These are phyloP conservation scores for Fusarium chaquense DNA, from an alignment of 2,329 filamentous ascomycete genomes.

Conservation along the genomic window DNA sequence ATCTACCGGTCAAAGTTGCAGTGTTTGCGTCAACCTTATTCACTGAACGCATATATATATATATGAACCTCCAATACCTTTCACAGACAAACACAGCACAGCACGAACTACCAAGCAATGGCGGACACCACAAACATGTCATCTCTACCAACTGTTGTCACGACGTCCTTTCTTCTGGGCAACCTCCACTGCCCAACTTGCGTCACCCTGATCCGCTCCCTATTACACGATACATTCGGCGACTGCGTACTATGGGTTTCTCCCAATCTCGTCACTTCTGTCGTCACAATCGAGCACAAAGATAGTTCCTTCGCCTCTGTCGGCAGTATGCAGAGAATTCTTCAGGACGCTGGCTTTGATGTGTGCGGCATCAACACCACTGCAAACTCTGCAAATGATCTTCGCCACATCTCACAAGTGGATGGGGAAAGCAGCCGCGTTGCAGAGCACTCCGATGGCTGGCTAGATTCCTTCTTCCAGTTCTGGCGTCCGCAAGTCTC, in stretches of 20 bases:
- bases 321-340: slow-evolving; percentile 58
- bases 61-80: background rate
- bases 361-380: slow-evolving; percentile 62
- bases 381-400: slow-evolving; percentile 49
- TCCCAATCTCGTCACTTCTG: slow-evolving; percentile 78
- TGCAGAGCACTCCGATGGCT: slow-evolving; percentile 35
- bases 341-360: slow-evolving; percentile 71
- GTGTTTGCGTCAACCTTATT: slow-evolving; percentile 2
- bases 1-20: background rate
- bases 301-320: slow-evolving; percentile 57
- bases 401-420: slow-evolving; percentile 41
- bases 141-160: slow-evolving; percentile 50
- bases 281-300: slow-evolving; percentile 70
- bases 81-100: slow-evolving; percentile 1
- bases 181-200: slow-evolving; percentile 86
- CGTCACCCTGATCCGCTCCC: slow-evolving; percentile 72
- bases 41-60: slow-evolving; percentile 1
- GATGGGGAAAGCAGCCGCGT: slow-evolving; percentile 44
- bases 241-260: slow-evolving; percentile 69
- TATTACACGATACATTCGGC: slow-evolving; percentile 62
- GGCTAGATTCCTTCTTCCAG: slow-evolving; percentile 51
- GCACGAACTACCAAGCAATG: background rate
- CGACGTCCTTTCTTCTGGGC: slow-evolving; percentile 73
- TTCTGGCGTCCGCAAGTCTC: slow-evolving; percentile 48
- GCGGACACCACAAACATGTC: slow-evolving; percentile 44